phyloP scores from a whole-genome alignment of 306 rosid genomes.

The Sindora glabra region DNA sequence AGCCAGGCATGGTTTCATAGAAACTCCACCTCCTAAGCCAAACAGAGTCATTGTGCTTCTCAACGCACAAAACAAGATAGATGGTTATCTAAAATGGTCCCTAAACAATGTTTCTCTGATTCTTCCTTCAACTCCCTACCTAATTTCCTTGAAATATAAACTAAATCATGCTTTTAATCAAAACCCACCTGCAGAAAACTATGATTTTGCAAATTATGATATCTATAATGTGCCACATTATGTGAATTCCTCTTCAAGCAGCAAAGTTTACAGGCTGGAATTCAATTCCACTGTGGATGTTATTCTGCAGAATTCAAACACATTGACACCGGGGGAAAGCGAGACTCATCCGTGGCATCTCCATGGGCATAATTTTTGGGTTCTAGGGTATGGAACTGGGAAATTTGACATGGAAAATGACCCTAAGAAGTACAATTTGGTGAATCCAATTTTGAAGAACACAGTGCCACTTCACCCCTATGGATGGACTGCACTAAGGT shows the following conservation, averaged over 20 bases:
- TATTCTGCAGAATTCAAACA: conserved; percentile 11
- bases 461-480: conserved; percentile 6
- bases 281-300: conserved; percentile 17
- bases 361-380: conserved; percentile 15
- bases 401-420: neutral
- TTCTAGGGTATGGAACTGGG: neutral
- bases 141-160: neutral
- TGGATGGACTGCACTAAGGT: conserved; percentile 21
- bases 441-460: conserved; percentile 8
- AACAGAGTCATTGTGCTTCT: conserved; percentile 20
- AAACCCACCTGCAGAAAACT: conserved; percentile 5
- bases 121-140: conserved; percentile 6
- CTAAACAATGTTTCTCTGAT: neutral
- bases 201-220: conserved; percentile 1
- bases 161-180: neutral
- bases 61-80: conserved; percentile 14
- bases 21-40: neutral
- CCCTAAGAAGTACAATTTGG: neutral
- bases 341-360: conserved; percentile 19
- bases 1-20: conserved; percentile 4
- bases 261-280: neutral
- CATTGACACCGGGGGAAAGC: neutral
- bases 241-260: conserved; percentile 9
- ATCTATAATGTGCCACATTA: neutral
- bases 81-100: neutral